phyloP scores from a whole-genome alignment of 2,329 filamentous ascomycete species.

The Penicillium decumbens region DNA sequence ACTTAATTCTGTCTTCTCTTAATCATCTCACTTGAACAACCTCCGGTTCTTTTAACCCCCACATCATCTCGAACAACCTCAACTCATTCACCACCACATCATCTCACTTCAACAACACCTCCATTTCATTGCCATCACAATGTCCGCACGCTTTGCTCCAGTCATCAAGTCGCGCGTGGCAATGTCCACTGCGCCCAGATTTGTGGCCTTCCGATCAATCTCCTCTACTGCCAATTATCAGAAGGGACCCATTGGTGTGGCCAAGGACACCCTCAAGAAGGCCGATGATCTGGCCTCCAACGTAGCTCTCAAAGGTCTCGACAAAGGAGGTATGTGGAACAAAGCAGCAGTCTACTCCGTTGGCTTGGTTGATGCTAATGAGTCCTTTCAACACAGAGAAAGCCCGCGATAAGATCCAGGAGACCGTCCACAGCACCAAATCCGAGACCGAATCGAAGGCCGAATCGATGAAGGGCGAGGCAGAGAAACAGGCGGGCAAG shows the following conservation, averaged over 20 bases:
- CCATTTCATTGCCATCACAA: conserved; percentile 8
- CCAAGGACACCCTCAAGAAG: conserved; percentile 56
- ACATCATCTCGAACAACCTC: neutral
- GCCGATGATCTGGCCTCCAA: conserved; percentile 55
- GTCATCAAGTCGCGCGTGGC: conserved; percentile 20
- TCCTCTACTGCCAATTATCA: conserved; percentile 49
- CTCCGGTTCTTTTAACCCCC: neutral
- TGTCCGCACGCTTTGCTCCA: conserved; percentile 30
- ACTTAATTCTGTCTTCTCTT: neutral
- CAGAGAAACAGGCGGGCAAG: conserved; percentile 1
- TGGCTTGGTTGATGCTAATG: neutral
- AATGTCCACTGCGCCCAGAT: conserved; percentile 14
- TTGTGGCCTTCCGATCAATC: conserved; percentile 37
- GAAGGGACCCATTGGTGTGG: conserved; percentile 52
- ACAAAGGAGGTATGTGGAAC: conserved; percentile 52
- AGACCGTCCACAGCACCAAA: conserved; percentile 45
- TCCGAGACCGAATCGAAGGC: conserved; percentile 41
- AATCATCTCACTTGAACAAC: neutral
- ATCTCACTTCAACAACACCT: neutral
- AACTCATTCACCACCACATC: neutral
- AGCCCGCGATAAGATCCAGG: conserved; percentile 45
- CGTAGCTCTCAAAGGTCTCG: conserved; percentile 57
- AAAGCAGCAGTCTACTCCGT: neutral
- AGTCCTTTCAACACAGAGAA: conserved; percentile 42
- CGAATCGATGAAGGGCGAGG: conserved; percentile 18